Evolutionary conservation across 2,329 filamentous ascomycete genomes (phyloP).

Genomic region (Exophiala sp.): DNA sequence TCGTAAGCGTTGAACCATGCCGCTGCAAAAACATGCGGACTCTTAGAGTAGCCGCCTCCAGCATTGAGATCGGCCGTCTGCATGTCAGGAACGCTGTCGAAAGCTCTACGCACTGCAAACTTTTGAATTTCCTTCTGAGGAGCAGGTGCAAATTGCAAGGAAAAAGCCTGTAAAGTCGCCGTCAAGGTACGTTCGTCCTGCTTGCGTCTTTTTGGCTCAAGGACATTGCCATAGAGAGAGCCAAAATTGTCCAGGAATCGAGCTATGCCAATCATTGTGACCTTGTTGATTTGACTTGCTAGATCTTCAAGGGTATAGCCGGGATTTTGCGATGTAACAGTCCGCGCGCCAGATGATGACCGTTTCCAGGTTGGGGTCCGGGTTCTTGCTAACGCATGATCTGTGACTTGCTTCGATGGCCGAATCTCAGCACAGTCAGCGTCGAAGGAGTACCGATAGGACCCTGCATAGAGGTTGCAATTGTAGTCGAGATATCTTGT

Average conservation of each 20-base stretch:
- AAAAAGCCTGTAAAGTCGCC: slow-evolving; percentile 14
- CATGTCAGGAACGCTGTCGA: not conserved
- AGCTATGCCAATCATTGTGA: slow-evolving; percentile 19
- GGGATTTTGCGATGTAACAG: not conserved
- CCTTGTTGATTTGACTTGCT: slow-evolving; percentile 9
- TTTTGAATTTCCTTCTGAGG: not conserved
- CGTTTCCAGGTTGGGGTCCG: slow-evolving; percentile 7
- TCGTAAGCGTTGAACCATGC: slow-evolving; percentile 16
- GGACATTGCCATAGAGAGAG: slow-evolving; percentile 10
- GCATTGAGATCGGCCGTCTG: not conserved
- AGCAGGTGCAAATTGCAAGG: slow-evolving; percentile 13
- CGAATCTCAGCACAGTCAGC: not conserved
- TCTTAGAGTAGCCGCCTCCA: slow-evolving; percentile 2
- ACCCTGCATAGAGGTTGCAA: slow-evolving; percentile 17
- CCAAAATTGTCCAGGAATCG: slow-evolving; percentile 21
- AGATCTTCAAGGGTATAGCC: slow-evolving; percentile 5
- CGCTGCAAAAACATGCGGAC: slow-evolving; percentile 7
- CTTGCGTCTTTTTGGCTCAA: slow-evolving; percentile 12
- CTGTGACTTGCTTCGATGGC: not conserved
- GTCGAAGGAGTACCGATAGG: slow-evolving; percentile 18
- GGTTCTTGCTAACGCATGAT: not conserved
- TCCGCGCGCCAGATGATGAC: not conserved
- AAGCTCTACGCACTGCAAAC: not conserved
- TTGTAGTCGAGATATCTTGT: slow-evolving; percentile 18
- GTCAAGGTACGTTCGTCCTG: slow-evolving; percentile 14